Evolutionary conservation across 495 filamentous ascomycete genomes (phyloP).

Genomic region (Pyronema domesticum): DNA sequence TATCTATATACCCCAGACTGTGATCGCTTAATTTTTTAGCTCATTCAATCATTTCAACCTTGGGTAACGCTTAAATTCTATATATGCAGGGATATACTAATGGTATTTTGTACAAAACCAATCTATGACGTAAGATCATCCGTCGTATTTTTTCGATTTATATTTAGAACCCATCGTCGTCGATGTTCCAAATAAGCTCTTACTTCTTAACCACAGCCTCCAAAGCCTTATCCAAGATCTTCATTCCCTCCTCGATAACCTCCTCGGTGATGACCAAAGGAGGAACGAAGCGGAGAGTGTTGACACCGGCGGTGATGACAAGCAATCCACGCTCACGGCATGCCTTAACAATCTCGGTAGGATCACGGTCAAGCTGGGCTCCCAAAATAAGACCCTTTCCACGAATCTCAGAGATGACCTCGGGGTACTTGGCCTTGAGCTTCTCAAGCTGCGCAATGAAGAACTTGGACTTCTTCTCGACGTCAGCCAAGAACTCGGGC

Average conservation of each 20-base stretch:
- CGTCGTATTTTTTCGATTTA: too few species aligned
- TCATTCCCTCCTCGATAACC: constrained; percentile 58
- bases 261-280: constrained; percentile 56
- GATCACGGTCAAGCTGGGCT: constrained; percentile 56
- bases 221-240: constrained; percentile 63
- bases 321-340: constrained; percentile 76
- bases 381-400: constrained; percentile 75
- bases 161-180: too few species aligned
- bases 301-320: constrained; percentile 78
- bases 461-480: constrained; percentile 44
- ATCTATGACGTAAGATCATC: too few species aligned
- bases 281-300: constrained; percentile 76
- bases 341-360: constrained; percentile 54
- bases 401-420: constrained; percentile 55
- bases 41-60: too few species aligned
- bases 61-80: too few species aligned
- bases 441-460: constrained; percentile 47
- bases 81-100: too few species aligned
- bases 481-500: constrained; percentile 41
- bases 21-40: too few species aligned
- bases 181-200: too few species aligned
- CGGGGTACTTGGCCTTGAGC: constrained; percentile 49
- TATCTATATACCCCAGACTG: too few species aligned
- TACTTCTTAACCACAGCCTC: constrained; percentile 21
- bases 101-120: too few species aligned